These are phyloP conservation scores for Penicillium sp. DNA, from an alignment of 2,329 filamentous ascomycete species.

Conservation along the genomic window DNA sequence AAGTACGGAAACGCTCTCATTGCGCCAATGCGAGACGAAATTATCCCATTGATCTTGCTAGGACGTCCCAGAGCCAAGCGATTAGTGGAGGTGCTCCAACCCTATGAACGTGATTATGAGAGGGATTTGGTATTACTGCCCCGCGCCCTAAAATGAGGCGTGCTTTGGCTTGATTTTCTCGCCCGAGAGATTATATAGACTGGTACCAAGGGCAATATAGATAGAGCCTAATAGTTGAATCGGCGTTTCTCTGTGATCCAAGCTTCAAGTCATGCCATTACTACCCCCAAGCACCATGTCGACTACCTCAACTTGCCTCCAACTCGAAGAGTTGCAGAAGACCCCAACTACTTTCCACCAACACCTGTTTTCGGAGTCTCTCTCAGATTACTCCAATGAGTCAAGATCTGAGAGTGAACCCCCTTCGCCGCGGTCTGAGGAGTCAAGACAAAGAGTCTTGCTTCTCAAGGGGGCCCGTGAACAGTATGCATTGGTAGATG, in stretches of 20 bases:
- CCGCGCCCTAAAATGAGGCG: constrained; percentile 13
- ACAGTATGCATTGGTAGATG: constrained; percentile 48
- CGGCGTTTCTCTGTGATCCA: not conserved
- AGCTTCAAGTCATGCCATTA: constrained; percentile 15
- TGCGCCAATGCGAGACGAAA: constrained; percentile 9
- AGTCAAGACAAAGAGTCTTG: constrained; percentile 46
- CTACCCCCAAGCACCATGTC: constrained; percentile 22
- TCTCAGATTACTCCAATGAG: constrained; percentile 2
- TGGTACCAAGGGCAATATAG: constrained; percentile 14
- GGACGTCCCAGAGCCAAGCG: constrained; percentile 1
- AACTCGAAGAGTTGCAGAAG: constrained; percentile 18
- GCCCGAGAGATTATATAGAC: constrained; percentile 18
- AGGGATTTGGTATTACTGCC: constrained; percentile 18
- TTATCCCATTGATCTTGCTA: constrained; percentile 2
- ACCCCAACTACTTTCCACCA: constrained; percentile 17
- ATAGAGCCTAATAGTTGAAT: constrained; percentile 2
- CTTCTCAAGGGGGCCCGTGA: constrained; percentile 52
- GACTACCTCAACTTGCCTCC: constrained; percentile 25
- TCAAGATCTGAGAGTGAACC: constrained; percentile 1
- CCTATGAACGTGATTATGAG: constrained; percentile 17
- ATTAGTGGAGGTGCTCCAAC: constrained; percentile 11
- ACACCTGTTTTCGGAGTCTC: constrained; percentile 8
- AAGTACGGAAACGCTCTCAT: constrained; percentile 9
- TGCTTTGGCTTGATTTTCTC: constrained; percentile 17
- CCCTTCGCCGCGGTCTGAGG: constrained; percentile 1